Evolutionary conservation across 2,329 filamentous ascomycete genomes (phyloP), one percentile per base, ranked within the genome.

Genomic region (Penicillium sp.): DNA sequence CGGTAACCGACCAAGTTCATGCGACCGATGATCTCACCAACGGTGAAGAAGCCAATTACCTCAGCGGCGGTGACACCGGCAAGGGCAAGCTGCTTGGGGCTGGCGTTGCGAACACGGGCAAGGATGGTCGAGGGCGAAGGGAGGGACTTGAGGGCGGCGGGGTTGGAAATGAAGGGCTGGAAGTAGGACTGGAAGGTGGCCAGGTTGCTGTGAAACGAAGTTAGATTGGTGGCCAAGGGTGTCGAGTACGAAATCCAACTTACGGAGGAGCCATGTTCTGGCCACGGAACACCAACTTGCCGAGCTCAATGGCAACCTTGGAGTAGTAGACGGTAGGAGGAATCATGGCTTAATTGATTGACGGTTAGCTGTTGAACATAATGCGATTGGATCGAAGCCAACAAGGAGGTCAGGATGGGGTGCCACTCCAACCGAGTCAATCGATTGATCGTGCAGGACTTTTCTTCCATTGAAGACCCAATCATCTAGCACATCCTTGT

Each of bases 241-340:
- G 22, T 22, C 48, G 43, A 45, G 18, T 35, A 43, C 19, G 25
- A 48, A 41, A 38, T 40, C 27, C 36, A 43, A 78, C 91, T 84
- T 87, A 99, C 93, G 93, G 93, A 75, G 89, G 90, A 69, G 80
- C 78, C 90, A 99, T 96, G 77, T 87, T 88, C 75, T 92, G 90
- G 72, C 84, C 85, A 65, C 83, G 82, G 78, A 90, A 89, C 61
- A 97, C 83, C 61, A 96, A 80, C 81, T 88, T 95, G 70, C 81
- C 81, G 53, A 97, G 80, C 80, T 99, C 93, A 58, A 91, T 76
- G 64, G 80, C 87, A 68, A 97, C 92, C 72, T 84, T 88, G 66
- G 86, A 84, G 80, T 97, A 99, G 83, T 96, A 96, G 70, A 95
- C 70, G 57, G 90, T 86, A 55, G 85, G 84, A 62, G 93, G 93